Base-by-base conservation (phyloP, 306 rosid genomes). In the Leucaena leucocephala region DNA sequence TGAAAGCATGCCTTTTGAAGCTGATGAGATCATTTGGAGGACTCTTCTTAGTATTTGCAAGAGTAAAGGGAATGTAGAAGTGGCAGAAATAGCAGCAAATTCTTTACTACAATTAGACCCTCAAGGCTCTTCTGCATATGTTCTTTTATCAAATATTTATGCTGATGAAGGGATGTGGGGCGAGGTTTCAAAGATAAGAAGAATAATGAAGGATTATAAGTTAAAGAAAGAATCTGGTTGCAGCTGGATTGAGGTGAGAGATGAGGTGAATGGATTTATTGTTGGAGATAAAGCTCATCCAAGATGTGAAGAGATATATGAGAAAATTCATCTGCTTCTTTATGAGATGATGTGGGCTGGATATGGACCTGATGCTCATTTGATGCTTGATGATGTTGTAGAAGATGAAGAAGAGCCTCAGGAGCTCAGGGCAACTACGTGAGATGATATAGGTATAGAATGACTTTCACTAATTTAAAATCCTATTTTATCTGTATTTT, bases 171-270 rank as follows among this genome's bases (percentile, higher is more conserved):
- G 91, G 66, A 89, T 90, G 90, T 94, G 98, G 98, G 80, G 77
- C 45, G 89, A 90, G 83, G 94, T 91, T 14, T 86, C 97, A 0
- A 80, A 82, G 82, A 87, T 89, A 71, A 88, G 97, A 83, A 88
- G 82, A 82, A 82, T 84, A 50, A 94, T 92, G 98, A 91, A 84
- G 89, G 75, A 75, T 57, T 57, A 76, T 73, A 82, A 73, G 68
- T 75, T 92, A 55, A 92, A 89, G 82, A 94, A 94, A 82, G 97
- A 94, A 72, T 97, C 98, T 0, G 97, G 93, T 79, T 94, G 98
- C 66, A 94, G 98, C 81, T 94, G 97, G 98, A 89, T 94, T 78
- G 97, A 94, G 88, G 84, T 92, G 86, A 90, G 89, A 83, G 92
- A 91, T 50, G 92, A 89, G 85, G 85, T 92, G 3, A 93, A 91